phyloP scores from a whole-genome alignment of 495 filamentous ascomycete genomes.

The Lentithecium fluviatile region DNA sequence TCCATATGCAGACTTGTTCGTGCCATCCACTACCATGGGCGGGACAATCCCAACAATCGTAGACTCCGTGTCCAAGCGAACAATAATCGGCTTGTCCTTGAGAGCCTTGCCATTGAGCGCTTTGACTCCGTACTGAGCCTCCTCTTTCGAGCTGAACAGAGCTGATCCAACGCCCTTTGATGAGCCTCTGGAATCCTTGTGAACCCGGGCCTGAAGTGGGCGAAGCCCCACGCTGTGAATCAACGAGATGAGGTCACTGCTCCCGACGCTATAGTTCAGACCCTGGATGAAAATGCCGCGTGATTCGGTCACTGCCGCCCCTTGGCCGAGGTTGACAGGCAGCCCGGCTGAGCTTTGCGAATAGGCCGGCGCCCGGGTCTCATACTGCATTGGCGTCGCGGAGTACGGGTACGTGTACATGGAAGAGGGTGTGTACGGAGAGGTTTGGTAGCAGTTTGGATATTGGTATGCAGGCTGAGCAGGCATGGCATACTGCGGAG shows the following conservation, averaged over 20 bases:
- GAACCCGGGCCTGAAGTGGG: slow-evolving; percentile 25
- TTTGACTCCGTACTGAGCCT: slow-evolving; percentile 33
- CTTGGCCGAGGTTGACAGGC: slow-evolving; percentile 37
- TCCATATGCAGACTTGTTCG: too few relatives aligned
- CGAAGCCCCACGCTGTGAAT: slow-evolving; percentile 26
- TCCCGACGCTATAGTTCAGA: slow-evolving; percentile 29
- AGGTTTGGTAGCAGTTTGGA: slow-evolving; percentile 1
- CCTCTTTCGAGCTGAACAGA: slow-evolving; percentile 30
- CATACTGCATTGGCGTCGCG: neutral
- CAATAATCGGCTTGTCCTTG: slow-evolving; percentile 32
- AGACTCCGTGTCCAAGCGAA: slow-evolving; percentile 38
- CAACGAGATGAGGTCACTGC: slow-evolving; percentile 31
- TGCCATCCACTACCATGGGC: slow-evolving; percentile 33
- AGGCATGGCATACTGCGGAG: neutral
- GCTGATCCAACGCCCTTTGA: slow-evolving; percentile 37
- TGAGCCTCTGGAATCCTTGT: slow-evolving; percentile 28
- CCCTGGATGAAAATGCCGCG: slow-evolving; percentile 41
- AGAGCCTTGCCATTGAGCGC: slow-evolving; percentile 27
- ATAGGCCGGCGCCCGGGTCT: slow-evolving; percentile 24
- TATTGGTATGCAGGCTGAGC: slow-evolving; percentile 7
- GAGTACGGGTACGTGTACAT: slow-evolving; percentile 1
- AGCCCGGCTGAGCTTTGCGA: slow-evolving; percentile 26
- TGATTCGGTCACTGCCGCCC: slow-evolving; percentile 35
- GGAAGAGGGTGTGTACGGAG: slow-evolving; percentile 4
- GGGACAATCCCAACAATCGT: slow-evolving; percentile 35